Conservation (phyloP, 163 green algal species). For the Scenedesmus sp. region DNA sequence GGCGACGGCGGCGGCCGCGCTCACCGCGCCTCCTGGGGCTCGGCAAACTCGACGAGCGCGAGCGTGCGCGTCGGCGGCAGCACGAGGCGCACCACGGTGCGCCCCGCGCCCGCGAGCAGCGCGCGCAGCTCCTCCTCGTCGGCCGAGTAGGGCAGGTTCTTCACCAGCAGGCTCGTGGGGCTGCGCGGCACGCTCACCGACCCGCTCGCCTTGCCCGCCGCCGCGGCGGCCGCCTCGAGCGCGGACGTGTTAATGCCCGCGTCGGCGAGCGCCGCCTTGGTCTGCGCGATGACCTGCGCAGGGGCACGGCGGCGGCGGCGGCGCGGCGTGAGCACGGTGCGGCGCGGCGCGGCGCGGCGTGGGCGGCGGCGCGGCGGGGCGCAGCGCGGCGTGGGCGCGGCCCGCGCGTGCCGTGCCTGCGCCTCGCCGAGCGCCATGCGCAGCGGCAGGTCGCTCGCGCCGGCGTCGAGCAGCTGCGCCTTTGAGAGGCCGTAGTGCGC, state of each 20-base stretch:
- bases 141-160: constrained; percentile 94
- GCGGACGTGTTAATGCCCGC: constrained; percentile 78
- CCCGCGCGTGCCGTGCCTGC: too few relatives aligned
- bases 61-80: constrained; percentile 87
- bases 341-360: too few relatives aligned
- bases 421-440: constrained; percentile 95
- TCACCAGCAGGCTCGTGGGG: constrained; percentile 83
- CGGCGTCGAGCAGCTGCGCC: constrained; percentile 64
- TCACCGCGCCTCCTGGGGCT: constrained; percentile 72
- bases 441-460: constrained; percentile 83
- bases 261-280: constrained; percentile 86
- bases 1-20: background rate
- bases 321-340: too few relatives aligned
- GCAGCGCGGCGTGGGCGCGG: too few relatives aligned
- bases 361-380: too few relatives aligned
- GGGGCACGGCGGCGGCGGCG: too few relatives aligned
- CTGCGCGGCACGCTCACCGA: constrained; percentile 62
- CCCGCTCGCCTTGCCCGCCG: constrained; percentile 60
- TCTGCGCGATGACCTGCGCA: constrained; percentile 85
- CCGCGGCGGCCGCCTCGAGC: constrained; percentile 84
- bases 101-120: constrained; percentile 64
- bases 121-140: constrained; percentile 72
- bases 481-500: constrained; percentile 88
- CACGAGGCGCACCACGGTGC: constrained; percentile 75
- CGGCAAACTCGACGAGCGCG: constrained; percentile 89